Percentiles rank a stretch among this genome's conserved stretches.
These are phyloP conservation scores for Wickerhamomyces rabaulensis DNA, from an alignment of 805 yeast species.

Conservation along the genomic window DNA sequence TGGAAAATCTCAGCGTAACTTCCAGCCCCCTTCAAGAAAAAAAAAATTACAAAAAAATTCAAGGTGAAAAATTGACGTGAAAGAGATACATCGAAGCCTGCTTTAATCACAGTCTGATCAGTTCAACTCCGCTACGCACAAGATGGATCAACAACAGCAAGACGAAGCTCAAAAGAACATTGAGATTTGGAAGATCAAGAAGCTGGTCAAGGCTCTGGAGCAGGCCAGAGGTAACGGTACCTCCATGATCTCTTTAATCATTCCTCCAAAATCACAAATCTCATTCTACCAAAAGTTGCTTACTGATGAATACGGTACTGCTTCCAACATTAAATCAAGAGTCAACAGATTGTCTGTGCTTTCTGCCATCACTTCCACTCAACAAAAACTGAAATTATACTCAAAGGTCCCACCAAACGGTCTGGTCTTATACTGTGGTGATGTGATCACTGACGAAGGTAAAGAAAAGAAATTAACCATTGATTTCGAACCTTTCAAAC, in stretches of 20 bases:
- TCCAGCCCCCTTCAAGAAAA: neutral
- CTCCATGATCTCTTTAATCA: conserved; percentile 94
- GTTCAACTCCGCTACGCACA: neutral
- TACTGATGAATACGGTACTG: conserved; percentile 98
- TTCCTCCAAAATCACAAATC: conserved; percentile 94
- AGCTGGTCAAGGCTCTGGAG: conserved; percentile 82
- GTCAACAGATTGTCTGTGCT: conserved; percentile 93
- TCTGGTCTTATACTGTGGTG: conserved; percentile 96
- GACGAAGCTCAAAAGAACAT: conserved; percentile 90
- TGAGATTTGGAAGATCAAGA: conserved; percentile 98
- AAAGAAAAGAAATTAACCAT: conserved; percentile 95
- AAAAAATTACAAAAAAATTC: neutral
- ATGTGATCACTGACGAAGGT: conserved; percentile 94
- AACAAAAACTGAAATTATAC: conserved; percentile 90
- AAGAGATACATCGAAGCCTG: neutral
- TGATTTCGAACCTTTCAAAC: conserved; percentile 98
- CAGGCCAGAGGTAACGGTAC: conserved; percentile 98
- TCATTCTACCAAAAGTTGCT: conserved; percentile 83
- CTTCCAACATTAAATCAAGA: conserved; percentile 95
- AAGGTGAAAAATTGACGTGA: neutral
- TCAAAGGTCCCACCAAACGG: conserved; percentile 91
- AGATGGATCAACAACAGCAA: conserved; percentile 30
- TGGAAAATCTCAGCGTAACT: neutral
- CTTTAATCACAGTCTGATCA: neutral
- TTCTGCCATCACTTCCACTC: conserved; percentile 97